Evolutionary conservation across 768 basidiomycete genomes (phyloP).

Genomic region (Boletus rufocinnamomeus): DNA sequence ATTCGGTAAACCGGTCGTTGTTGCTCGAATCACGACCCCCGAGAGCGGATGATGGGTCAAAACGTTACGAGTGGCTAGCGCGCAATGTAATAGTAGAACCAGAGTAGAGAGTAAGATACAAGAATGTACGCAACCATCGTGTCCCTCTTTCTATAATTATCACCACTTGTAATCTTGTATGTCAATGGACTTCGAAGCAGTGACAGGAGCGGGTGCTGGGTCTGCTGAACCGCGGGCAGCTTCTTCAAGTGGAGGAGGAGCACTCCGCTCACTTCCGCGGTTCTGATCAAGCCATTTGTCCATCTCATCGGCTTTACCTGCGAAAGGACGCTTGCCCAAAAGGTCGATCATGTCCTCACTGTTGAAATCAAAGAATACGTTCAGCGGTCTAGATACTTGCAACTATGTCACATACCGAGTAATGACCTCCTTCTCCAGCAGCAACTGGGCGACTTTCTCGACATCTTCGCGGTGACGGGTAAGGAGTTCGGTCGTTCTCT

Average conservation of each 20-base stretch:
- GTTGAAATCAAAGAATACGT: conserved; percentile 7
- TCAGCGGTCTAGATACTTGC: not conserved
- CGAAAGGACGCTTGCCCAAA: conserved; percentile 81
- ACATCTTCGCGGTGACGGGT: conserved; percentile 83
- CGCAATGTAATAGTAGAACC: conserved; percentile 44
- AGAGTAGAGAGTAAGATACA: conserved; percentile 41
- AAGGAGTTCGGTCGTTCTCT: conserved; percentile 79
- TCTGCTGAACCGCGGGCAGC: conserved; percentile 39
- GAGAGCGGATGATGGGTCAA: conserved; percentile 9
- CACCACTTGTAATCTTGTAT: conserved; percentile 33
- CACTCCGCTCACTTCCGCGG: conserved; percentile 55
- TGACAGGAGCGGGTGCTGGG: conserved; percentile 51
- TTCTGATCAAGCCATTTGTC: conserved; percentile 95
- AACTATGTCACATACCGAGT: conserved; percentile 61
- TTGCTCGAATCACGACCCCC: not conserved
- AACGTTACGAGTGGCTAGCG: conserved; percentile 36
- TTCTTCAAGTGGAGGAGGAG: conserved; percentile 65
- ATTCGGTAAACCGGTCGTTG: not conserved
- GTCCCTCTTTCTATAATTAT: conserved; percentile 6
- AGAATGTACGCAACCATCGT: conserved; percentile 5
- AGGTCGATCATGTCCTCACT: conserved; percentile 88
- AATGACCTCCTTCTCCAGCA: conserved; percentile 95
- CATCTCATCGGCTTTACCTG: conserved; percentile 85
- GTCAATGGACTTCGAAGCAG: conserved; percentile 45
- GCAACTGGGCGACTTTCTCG: conserved; percentile 87